Evolutionary conservation across 148 eudicot species (phyloP), one percentile per base, ranked within the genome.

Genomic region (Amaranthus cruentus): DNA sequence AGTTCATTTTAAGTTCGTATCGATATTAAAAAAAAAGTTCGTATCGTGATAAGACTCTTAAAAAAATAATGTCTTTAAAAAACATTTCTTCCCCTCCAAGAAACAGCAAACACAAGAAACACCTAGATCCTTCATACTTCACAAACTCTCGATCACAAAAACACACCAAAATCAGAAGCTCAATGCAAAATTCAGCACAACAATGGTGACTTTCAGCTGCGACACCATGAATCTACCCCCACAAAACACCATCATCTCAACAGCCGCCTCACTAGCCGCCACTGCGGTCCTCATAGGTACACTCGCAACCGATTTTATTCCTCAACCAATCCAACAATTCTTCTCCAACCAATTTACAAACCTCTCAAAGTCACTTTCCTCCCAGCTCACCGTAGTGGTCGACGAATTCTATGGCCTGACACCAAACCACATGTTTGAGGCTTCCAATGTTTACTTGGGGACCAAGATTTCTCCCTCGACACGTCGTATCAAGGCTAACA

Each of bases 201-300:
- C 3, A 1, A 78, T 78, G 80, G 76, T 72, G 28, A 66, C 72
- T 6, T 73, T 73, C 49, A 73, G 47, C 49, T 73, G 50, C n/a
- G 81, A 73, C 42, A 78, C 49, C 43, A 46, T 73, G 7, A 73
- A 14, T 8, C 9, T 78, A 18, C 48, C 76, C 6, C 89, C 84
- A 0, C 38, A 87, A 11, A 12, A 84, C 65, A 55, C 85, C 55
- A n/a, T 86, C 6, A 62, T 92, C 21, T 75, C 95, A 55, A 53
- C 92, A 42, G 79, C 82, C 15, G 82, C 88, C 8, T 71, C 95
- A 0, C n/a, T 85, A 62, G 77, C 90, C 42, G 84, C 90, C 76
- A 59, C 89, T 42, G 81, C 78, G 62, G 58, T 85, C 55, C 76
- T 92, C 68, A 5, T 88, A 73, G 77, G 77, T 21, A 52, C 89